phyloP scores from a whole-genome alignment of 805 yeast species.

The Ogataea minuta region DNA sequence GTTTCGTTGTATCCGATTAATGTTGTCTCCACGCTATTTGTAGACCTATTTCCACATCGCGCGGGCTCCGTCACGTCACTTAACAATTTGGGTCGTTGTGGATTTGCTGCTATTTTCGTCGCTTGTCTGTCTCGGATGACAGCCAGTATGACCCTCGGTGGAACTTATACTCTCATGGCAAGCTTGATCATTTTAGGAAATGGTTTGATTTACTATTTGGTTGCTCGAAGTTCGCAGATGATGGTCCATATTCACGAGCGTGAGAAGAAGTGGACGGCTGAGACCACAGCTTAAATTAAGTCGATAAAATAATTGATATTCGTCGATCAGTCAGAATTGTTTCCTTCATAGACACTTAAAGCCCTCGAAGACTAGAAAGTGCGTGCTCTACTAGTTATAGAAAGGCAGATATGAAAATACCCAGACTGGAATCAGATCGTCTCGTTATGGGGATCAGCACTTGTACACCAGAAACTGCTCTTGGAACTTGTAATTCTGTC shows the following conservation, averaged over 20 bases:
- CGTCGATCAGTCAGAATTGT: too few relatives aligned
- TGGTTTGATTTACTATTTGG: slow-evolving; percentile 15
- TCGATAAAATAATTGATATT: too few relatives aligned
- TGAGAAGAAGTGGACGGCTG: neutral
- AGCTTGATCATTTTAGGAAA: slow-evolving; percentile 35
- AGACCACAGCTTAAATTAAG: too few relatives aligned
- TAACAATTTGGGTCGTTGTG: slow-evolving; percentile 70
- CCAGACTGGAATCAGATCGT: too few relatives aligned
- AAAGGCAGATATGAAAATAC: too few relatives aligned
- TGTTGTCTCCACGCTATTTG: slow-evolving; percentile 62
- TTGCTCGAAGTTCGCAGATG: slow-evolving; percentile 20
- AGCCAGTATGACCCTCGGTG: slow-evolving; percentile 59
- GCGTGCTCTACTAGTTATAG: too few relatives aligned
- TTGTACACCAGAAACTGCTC: too few relatives aligned
- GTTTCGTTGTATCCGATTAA: slow-evolving; percentile 58
- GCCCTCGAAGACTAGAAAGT: too few relatives aligned
- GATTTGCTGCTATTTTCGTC: slow-evolving; percentile 63
- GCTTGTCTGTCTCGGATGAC: slow-evolving; percentile 68
- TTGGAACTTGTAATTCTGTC: too few relatives aligned
- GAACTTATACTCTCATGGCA: slow-evolving; percentile 73
- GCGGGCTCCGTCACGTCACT: slow-evolving; percentile 75
- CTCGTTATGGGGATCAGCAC: too few relatives aligned
- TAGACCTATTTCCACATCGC: slow-evolving; percentile 71
- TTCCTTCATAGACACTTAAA: too few relatives aligned
- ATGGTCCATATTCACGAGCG: slow-evolving; percentile 7